Base-by-base conservation (phyloP, 768 basidiomycete genomes). In the Lentinula aciculospora region DNA sequence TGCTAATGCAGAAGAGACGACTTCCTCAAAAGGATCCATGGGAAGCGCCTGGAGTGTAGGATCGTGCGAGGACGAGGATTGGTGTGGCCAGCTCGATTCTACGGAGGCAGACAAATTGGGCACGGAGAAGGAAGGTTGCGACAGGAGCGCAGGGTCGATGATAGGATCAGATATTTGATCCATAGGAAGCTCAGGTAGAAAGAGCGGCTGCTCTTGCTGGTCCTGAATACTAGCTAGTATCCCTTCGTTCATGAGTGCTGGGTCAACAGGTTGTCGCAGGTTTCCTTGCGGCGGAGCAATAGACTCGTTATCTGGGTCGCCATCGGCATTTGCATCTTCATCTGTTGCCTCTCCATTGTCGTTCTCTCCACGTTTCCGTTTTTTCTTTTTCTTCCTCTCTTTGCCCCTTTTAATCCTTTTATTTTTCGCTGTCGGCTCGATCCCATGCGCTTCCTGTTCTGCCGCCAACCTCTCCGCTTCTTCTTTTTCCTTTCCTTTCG, bases 401-500 rank as follows among this genome's bases (percentile, higher is more conserved):
- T 61, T 63, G 59, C 56, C 53, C 61, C 58, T 64, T 59, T 58
- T 63, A 60, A 67, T 67, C 31, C 64, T 65, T 39, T 64, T 68
- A 27, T 66, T 68, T 1, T 62, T 68, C 5, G 62, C 67, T 36
- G 61, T 65, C 2, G 69, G 70, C 6, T 61, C 63, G 1, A 59
- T 68, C 48, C 66, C 69, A 6, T 25, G 23, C n/a, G 63, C 68
- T 17, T 62, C 67, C 44, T 71, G 71, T 49, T 72, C 78, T 29
- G 55, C 65, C 21, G 75, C 76, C 42, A 75, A 65, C 62, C 74
- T 74, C 66, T 78, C 81, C 53, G 73, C 79, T 63, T 83, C 84
- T 60, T 90, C 90, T 60, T 77, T 80, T 64, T 87, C 89, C 68
- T 76, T 84, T 37, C 87, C 89, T 62, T 85, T 86, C 8, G 83